These are phyloP conservation scores for Hypoxylon sp. DNA, from an alignment of 2,329 filamentous ascomycete species.

Conservation along the genomic window DNA sequence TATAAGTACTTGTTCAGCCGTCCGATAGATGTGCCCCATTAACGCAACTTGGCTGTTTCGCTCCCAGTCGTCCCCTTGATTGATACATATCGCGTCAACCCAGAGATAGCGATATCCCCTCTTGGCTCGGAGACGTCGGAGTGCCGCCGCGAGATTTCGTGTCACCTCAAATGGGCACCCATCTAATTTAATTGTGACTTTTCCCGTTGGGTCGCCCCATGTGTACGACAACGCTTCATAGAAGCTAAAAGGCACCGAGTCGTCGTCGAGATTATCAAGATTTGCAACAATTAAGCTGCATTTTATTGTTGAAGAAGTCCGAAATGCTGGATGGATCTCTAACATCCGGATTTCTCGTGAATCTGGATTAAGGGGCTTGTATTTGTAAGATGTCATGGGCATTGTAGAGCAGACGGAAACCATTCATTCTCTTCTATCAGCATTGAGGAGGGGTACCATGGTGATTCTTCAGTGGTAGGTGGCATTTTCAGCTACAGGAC, in stretches of 20 bases:
- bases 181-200: constrained; percentile 19
- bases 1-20: constrained; percentile 11
- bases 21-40: constrained; percentile 16
- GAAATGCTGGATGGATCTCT: constrained; percentile 17
- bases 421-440: neutral
- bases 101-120: constrained; percentile 12
- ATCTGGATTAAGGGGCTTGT: constrained; percentile 13
- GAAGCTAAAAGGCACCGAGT: constrained; percentile 10
- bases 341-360: constrained; percentile 21
- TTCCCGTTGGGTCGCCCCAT: constrained; percentile 18
- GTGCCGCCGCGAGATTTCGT: constrained; percentile 13
- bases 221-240: constrained; percentile 25
- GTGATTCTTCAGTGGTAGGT: neutral
- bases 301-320: constrained; percentile 12
- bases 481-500: constrained; percentile 1
- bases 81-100: constrained; percentile 18
- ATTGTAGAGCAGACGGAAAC: neutral
- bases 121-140: constrained; percentile 9
- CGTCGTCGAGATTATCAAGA: constrained; percentile 9
- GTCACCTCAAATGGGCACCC: constrained; percentile 20
- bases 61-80: constrained; percentile 16
- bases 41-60: constrained; percentile 18
- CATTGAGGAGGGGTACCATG: neutral
- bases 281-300: constrained; percentile 15
- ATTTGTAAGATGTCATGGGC: constrained; percentile 2